Conservation (phyloP, 768 basidiomycete genomes). For the Naganishia vishniacii region DNA sequence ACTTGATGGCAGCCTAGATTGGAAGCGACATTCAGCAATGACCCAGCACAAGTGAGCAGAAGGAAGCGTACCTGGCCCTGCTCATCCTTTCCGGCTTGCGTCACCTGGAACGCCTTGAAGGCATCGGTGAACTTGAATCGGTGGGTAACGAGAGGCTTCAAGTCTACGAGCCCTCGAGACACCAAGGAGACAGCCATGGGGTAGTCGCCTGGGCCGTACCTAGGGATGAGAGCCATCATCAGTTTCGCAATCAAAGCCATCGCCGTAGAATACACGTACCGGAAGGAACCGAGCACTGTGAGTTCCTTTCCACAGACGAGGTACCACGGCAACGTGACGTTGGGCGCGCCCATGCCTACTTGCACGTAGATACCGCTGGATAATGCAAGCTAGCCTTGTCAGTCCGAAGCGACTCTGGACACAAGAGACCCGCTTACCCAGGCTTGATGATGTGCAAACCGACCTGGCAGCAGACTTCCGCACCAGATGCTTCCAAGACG, state of each 20-base stretch:
- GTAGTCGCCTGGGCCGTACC: slow-evolving; percentile 66
- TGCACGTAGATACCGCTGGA: slow-evolving; percentile 50
- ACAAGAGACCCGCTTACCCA: slow-evolving; percentile 49
- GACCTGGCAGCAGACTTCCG: slow-evolving; percentile 86
- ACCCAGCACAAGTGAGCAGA: too few relatives aligned
- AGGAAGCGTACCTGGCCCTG: slow-evolving; percentile 60
- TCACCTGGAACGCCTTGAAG: slow-evolving; percentile 72
- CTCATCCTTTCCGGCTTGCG: slow-evolving; percentile 68
- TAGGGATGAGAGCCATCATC: not conserved
- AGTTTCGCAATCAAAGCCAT: not conserved
- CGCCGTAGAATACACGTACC: slow-evolving; percentile 50
- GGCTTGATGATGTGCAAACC: slow-evolving; percentile 67
- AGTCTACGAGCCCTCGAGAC: slow-evolving; percentile 71
- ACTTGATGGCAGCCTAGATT: slow-evolving; percentile 29
- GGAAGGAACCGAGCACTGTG: slow-evolving; percentile 81
- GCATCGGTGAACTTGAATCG: slow-evolving; percentile 75
- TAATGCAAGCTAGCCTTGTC: slow-evolving; percentile 55
- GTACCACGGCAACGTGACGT: slow-evolving; percentile 68
- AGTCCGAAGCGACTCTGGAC: slow-evolving; percentile 4
- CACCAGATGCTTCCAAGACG: slow-evolving; percentile 86
- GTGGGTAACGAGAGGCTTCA: slow-evolving; percentile 84
- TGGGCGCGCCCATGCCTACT: slow-evolving; percentile 80
- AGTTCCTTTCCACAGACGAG: slow-evolving; percentile 71
- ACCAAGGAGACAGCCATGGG: slow-evolving; percentile 77
- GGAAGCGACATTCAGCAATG: not conserved